These are phyloP conservation scores for Hemerocallis citrina DNA, from an alignment of 106 monocot species.

Conservation along the genomic window DNA sequence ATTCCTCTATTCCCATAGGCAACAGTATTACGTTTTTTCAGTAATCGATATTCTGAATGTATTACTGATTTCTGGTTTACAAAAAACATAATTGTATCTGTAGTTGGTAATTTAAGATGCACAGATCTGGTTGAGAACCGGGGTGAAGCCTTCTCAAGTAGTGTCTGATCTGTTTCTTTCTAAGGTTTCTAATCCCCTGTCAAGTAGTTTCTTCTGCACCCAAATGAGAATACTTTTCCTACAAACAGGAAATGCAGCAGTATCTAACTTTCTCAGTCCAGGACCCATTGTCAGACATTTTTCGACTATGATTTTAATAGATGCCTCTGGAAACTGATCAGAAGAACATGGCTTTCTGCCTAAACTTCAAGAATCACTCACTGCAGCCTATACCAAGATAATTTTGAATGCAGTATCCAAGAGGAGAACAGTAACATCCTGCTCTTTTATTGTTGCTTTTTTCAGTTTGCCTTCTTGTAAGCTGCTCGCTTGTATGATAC, in stretches of 20 bases:
- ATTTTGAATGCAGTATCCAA: too few relatives aligned
- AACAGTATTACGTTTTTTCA: conserved; percentile 11
- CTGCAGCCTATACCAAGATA: conserved; percentile 19
- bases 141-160: conserved; percentile 12
- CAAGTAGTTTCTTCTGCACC: conserved; percentile 10
- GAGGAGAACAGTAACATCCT: too few relatives aligned
- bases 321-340: conserved; percentile 60
- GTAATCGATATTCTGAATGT: conserved; percentile 13
- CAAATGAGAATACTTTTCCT: conserved; percentile 5
- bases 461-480: too few relatives aligned
- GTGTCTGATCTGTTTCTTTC: conserved; percentile 14
- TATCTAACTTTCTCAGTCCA: conserved; percentile 20
- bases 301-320: conserved; percentile 61
- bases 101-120: conserved; percentile 10
- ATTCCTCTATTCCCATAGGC: conserved; percentile 14
- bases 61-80: conserved; percentile 15
- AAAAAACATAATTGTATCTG: conserved; percentile 8
- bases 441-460: too few relatives aligned
- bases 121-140: conserved; percentile 36
- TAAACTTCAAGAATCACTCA: conserved; percentile 38
- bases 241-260: conserved; percentile 7
- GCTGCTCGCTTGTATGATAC: too few relatives aligned
- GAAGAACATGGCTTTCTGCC: conserved; percentile 38
- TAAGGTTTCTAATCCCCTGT: background rate
- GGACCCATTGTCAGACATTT: conserved; percentile 20